Percentiles rank a stretch among this genome's conserved stretches.
Conservation (phyloP, 371 early-diverging fungal species). For the Lichtheimia ornata region DNA sequence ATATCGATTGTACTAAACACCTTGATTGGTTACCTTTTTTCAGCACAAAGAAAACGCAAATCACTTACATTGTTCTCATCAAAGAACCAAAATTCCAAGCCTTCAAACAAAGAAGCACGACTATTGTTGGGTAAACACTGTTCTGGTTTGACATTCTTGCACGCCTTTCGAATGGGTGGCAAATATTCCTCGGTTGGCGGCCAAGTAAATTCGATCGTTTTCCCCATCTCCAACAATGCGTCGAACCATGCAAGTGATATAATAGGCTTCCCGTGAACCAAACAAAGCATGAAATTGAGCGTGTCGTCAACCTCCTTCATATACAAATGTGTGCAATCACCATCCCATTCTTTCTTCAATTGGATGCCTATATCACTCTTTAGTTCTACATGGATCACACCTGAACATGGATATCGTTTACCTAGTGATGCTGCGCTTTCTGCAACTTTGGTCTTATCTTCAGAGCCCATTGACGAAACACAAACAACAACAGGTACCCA, state of each 20-base stretch:
- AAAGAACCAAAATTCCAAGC: conserved; percentile 6
- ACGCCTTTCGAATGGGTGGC: not conserved
- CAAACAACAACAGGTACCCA: conserved; percentile 8
- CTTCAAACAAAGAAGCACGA: conserved; percentile 2
- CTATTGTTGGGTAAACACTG: not conserved
- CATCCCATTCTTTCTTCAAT: conserved; percentile 9
- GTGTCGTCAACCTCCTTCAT: conserved; percentile 8
- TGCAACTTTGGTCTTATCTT: not conserved
- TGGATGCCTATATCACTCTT: not conserved
- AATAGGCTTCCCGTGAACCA: not conserved
- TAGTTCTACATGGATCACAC: not conserved
- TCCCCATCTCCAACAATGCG: not conserved
- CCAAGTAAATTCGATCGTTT: not conserved
- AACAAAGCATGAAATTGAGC: not conserved
- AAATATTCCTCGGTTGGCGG: not conserved
- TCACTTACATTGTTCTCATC: conserved; percentile 2
- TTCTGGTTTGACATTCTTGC: conserved; percentile 2
- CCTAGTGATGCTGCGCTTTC: not conserved
- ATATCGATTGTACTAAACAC: conserved; percentile 1
- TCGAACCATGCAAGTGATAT: conserved; percentile 5
- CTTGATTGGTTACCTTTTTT: too few species aligned
- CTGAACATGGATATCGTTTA: not conserved
- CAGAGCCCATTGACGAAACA: conserved; percentile 1
- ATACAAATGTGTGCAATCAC: conserved; percentile 2
- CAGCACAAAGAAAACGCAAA: too few species aligned